A percentile compares a stretch with the other conserved stretches of the same genome.
phyloP scores from a whole-genome alignment of 129 eudicot species.

The Helianthus tuberosus region DNA sequence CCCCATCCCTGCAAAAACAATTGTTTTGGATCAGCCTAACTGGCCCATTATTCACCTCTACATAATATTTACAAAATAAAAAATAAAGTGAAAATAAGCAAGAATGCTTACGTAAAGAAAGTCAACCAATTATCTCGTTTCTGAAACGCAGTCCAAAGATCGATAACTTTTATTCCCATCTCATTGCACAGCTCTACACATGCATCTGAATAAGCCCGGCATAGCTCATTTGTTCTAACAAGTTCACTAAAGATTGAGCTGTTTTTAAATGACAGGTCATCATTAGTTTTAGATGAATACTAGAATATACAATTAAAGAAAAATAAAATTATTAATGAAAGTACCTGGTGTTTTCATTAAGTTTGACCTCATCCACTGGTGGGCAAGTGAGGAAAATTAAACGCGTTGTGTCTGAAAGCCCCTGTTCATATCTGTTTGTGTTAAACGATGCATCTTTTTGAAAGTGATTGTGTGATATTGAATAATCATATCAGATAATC shows the following conservation, averaged over 20 bases:
- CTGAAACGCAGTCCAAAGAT: conserved; percentile 95
- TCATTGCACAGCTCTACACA: conserved; percentile 72
- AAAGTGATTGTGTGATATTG: conserved; percentile 12
- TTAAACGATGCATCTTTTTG: background rate
- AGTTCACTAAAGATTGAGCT: conserved; percentile 60
- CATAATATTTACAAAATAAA: no score
- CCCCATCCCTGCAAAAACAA: conserved; percentile 72
- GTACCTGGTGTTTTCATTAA: conserved; percentile 67
- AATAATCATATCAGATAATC: background rate
- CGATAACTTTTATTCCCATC: conserved; percentile 68
- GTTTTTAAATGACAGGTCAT: conserved; percentile 27
- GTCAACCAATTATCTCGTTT: conserved; percentile 70
- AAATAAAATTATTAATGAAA: background rate
- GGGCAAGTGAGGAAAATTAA: conserved; percentile 73
- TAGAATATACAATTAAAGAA: background rate
- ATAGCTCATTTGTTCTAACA: conserved; percentile 84
- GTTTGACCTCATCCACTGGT: conserved; percentile 72
- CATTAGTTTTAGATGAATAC: background rate
- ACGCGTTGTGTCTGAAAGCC: conserved; percentile 76
- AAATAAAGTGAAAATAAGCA: background rate
- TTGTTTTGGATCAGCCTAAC: background rate
- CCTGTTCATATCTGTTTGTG: conserved; percentile 46
- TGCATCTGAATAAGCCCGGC: conserved; percentile 87
- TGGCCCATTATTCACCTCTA: no score
- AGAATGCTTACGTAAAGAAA: conserved; percentile 77